phyloP scores from a whole-genome alignment of 1,284 basidiomycete species.

The Neolentinus lepideus region DNA sequence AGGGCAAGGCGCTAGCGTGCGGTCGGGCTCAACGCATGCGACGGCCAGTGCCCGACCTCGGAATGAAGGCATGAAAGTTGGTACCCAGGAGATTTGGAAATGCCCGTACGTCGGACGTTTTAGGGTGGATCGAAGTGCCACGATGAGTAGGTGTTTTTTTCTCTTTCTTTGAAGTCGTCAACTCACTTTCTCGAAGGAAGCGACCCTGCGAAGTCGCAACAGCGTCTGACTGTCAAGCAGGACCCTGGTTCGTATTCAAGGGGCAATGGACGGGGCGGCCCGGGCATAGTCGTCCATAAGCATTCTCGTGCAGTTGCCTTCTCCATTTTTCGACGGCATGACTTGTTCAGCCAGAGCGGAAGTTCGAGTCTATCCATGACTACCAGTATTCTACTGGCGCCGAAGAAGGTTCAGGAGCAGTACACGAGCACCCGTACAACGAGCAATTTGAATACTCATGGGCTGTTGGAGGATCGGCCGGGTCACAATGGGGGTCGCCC shows the following conservation, averaged over 20 bases:
- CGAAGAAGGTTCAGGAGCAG: slow-evolving; percentile 63
- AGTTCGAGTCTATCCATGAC: slow-evolving; percentile 28
- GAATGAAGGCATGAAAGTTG: slow-evolving; percentile 32
- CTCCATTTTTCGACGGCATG: slow-evolving; percentile 63
- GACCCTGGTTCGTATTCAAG: slow-evolving; percentile 40
- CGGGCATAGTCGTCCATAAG: slow-evolving; percentile 64
- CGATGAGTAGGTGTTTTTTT: slow-evolving; percentile 36
- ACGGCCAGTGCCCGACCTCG: slow-evolving; percentile 12
- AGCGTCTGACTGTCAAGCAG: slow-evolving; percentile 57
- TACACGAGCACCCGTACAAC: slow-evolving; percentile 76
- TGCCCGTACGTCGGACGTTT: slow-evolving; percentile 60
- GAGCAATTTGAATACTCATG: slow-evolving; percentile 57
- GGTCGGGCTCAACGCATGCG: slow-evolving; percentile 10
- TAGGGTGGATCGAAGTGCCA: slow-evolving; percentile 45
- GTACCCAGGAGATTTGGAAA: slow-evolving; percentile 59
- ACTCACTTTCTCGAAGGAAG: slow-evolving; percentile 22
- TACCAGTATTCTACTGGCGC: slow-evolving; percentile 55
- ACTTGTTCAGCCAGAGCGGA: slow-evolving; percentile 21
- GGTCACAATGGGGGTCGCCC: not conserved
- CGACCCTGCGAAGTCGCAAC: slow-evolving; percentile 55
- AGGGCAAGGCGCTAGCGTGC: slow-evolving; percentile 16
- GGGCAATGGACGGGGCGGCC: slow-evolving; percentile 40
- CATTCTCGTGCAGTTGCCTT: slow-evolving; percentile 72
- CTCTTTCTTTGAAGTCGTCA: slow-evolving; percentile 11
- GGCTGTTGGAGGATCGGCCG: slow-evolving; percentile 43